Evolutionary conservation across 2,329 filamentous ascomycete genomes (phyloP).

Genomic region (Aspergillus neotritici): DNA sequence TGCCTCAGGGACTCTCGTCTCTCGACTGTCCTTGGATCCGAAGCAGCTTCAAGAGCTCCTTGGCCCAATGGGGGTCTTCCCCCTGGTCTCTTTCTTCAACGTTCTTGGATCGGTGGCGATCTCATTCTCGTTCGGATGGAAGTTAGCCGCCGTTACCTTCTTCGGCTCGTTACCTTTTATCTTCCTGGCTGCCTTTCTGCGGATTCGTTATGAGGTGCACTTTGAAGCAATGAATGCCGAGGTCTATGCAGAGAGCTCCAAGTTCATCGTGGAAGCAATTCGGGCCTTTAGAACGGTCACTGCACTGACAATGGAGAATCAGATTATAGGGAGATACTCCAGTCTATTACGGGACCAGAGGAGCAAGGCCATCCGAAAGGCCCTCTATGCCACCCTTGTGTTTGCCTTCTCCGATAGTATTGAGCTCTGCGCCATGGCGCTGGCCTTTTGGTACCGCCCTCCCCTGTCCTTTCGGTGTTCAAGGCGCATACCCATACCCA

Average conservation of each 20-base stretch:
- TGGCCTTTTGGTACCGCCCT: constrained; percentile 58
- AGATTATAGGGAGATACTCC: constrained; percentile 58
- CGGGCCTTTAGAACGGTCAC: constrained; percentile 68
- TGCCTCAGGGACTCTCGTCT: constrained; percentile 9
- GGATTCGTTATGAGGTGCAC: constrained; percentile 59
- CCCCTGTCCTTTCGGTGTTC: no score
- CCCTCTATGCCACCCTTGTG: constrained; percentile 57
- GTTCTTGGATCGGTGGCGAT: constrained; percentile 61
- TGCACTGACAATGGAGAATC: constrained; percentile 63
- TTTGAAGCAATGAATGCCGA: constrained; percentile 64
- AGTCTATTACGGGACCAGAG: constrained; percentile 56
- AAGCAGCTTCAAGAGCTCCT: constrained; percentile 48
- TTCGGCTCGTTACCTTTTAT: constrained; percentile 54
- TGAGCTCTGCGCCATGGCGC: constrained; percentile 57
- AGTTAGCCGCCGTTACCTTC: constrained; percentile 62
- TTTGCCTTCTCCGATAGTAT: constrained; percentile 66
- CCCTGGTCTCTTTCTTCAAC: constrained; percentile 61
- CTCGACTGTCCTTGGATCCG: constrained; percentile 36
- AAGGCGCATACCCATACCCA: no score
- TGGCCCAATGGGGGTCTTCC: constrained; percentile 42
- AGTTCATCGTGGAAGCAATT: constrained; percentile 70
- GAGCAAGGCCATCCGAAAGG: constrained; percentile 53
- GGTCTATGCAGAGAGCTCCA: constrained; percentile 65
- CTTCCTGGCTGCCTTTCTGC: constrained; percentile 45
- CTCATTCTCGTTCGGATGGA: constrained; percentile 70